Evolutionary conservation across 163 green algal species (phyloP).

Genomic region (Chlamydomonas reinhardtii): DNA sequence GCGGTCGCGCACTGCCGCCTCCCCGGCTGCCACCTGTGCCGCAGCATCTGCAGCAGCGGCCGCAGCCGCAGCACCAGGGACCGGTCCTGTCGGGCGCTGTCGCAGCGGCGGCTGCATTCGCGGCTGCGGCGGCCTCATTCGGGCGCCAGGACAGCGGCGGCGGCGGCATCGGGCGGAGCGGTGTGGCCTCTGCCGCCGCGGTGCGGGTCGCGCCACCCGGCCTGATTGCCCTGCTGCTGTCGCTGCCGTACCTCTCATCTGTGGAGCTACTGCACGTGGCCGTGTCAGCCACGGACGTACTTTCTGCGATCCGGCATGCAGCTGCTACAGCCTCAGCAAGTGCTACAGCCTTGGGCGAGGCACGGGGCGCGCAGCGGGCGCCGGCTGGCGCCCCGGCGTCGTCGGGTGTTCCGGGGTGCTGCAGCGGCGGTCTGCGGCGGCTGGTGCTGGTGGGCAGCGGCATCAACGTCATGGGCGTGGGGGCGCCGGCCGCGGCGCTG

Average conservation of each 20-base stretch:
- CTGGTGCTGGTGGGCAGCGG: conserved; percentile 31
- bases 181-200: neutral
- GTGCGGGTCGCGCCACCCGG: neutral
- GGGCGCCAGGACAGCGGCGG: too few relatives aligned
- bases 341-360: neutral
- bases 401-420: neutral
- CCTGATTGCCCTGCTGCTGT: neutral
- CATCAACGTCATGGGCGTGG: conserved; percentile 21
- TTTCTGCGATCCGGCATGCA: neutral
- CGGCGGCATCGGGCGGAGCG: neutral
- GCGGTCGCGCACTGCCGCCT: neutral
- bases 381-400: neutral
- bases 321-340: neutral
- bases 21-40: neutral
- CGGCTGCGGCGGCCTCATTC: too few relatives aligned
- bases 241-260: conserved; percentile 3
- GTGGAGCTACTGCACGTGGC: conserved; percentile 26
- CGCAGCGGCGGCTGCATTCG: too few relatives aligned
- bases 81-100: too few relatives aligned
- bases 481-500: neutral
- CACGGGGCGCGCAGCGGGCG: neutral
- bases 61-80: too few relatives aligned
- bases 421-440: neutral
- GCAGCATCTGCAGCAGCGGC: too few relatives aligned
- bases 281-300: neutral